phyloP scores from a whole-genome alignment of 805 yeast species.

The Candida qinlingensis region DNA sequence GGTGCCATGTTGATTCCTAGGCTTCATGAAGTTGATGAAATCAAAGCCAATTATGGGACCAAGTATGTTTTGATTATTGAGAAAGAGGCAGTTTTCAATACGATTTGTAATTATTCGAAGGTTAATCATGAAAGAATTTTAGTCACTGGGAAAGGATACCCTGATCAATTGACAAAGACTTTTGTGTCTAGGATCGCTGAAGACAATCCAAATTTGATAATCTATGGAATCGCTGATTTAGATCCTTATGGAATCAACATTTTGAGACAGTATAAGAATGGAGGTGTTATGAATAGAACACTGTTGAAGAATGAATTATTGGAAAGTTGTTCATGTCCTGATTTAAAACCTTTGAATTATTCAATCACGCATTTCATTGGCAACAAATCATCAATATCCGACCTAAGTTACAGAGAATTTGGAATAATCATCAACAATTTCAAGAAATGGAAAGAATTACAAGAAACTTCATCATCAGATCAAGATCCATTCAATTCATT shows the following conservation, averaged over 20 bases:
- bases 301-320: background rate
- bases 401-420: conserved; percentile 26
- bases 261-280: conserved; percentile 37
- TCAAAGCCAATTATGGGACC: conserved; percentile 6
- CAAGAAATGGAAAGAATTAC: conserved; percentile 3
- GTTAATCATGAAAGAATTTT: conserved; percentile 26
- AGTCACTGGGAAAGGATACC: conserved; percentile 68
- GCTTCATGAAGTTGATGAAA: conserved; percentile 21
- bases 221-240: conserved; percentile 51
- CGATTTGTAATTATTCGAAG: conserved; percentile 19
- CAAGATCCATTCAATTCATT: background rate
- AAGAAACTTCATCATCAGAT: background rate
- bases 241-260: conserved; percentile 66
- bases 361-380: conserved; percentile 17
- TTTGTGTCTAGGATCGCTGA: conserved; percentile 33
- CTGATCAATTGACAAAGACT: conserved; percentile 49
- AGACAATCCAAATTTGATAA: conserved; percentile 25
- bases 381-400: conserved; percentile 11
- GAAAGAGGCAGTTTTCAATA: conserved; percentile 47
- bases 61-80: conserved; percentile 40
- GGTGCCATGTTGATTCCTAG: conserved; percentile 36
- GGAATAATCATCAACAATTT: conserved; percentile 19
- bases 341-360: conserved; percentile 13
- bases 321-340: conserved; percentile 6
- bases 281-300: conserved; percentile 11